Conservation (phyloP, 2,329 filamentous ascomycete genomes). For the Alternaria angustiovoidea region DNA sequence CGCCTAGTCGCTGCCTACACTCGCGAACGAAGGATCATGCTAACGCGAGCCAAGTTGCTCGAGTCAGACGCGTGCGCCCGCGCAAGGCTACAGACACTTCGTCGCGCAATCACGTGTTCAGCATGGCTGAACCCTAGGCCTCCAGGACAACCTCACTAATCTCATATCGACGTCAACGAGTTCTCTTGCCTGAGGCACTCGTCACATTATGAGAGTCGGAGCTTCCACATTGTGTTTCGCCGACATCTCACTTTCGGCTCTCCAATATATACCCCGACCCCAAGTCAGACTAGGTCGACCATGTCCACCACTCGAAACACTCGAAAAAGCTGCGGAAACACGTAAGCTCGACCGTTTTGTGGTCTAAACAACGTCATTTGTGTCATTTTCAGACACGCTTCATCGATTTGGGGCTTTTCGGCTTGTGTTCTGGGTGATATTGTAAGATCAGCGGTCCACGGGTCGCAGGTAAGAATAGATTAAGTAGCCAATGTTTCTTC, state of each 20-base stretch:
- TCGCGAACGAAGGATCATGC: not conserved
- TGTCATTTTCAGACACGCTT: constrained; percentile 19
- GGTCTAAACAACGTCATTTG: constrained; percentile 22
- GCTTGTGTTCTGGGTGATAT: constrained; percentile 13
- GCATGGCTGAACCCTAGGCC: not conserved
- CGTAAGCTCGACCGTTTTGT: constrained; percentile 31
- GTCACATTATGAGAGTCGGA: constrained; percentile 21
- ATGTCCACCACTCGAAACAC: constrained; percentile 28
- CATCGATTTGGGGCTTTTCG: constrained; percentile 15
- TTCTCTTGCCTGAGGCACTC: constrained; percentile 7
- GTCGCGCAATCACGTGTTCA: constrained; percentile 14
- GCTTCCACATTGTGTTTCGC: constrained; percentile 29
- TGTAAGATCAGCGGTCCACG: constrained; percentile 7
- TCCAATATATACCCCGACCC: constrained; percentile 32
- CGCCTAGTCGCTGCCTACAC: constrained; percentile 6
- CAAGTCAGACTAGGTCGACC: constrained; percentile 14
- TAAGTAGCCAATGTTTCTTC: constrained; percentile 7
- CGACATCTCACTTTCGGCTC: constrained; percentile 43
- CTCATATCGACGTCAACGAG: constrained; percentile 11
- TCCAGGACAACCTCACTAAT: not conserved
- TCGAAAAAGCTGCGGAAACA: constrained; percentile 26
- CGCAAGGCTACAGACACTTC: constrained; percentile 6
- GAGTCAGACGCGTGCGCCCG: constrained; percentile 12
- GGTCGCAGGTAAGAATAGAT: constrained; percentile 10
- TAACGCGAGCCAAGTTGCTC: constrained; percentile 5